Conservation (phyloP, 1,284 basidiomycete genomes). For the Boletus sp. region DNA sequence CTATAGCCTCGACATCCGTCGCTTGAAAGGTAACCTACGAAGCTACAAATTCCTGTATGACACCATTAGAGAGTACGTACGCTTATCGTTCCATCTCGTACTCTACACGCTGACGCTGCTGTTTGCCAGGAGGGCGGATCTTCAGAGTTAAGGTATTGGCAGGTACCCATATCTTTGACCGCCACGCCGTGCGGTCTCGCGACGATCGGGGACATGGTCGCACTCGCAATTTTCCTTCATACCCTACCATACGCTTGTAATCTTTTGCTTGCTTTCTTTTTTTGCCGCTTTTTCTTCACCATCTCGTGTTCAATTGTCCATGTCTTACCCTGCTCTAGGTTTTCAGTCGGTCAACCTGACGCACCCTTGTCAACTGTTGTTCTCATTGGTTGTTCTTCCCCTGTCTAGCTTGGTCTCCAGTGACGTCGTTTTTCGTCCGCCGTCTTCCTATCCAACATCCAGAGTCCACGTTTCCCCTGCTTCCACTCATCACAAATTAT, state of each 20-base stretch:
- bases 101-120: constrained; percentile 14
- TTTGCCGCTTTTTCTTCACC: neutral
- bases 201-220: constrained; percentile 1
- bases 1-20: constrained; percentile 84
- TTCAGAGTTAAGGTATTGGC: constrained; percentile 37
- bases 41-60: constrained; percentile 95
- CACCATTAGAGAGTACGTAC: constrained; percentile 77
- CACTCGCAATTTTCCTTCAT: constrained; percentile 17
- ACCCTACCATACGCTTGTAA: constrained; percentile 31
- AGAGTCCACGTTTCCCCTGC: constrained; percentile 1
- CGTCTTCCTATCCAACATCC: neutral
- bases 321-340: constrained; percentile 21
- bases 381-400: constrained; percentile 16
- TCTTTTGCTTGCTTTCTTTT: constrained; percentile 9
- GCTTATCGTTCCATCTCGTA: constrained; percentile 7
- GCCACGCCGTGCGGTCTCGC: constrained; percentile 2
- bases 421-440: neutral
- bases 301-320: constrained; percentile 17
- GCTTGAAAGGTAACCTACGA: constrained; percentile 88
- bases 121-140: constrained; percentile 40
- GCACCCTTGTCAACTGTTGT: constrained; percentile 19
- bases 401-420: neutral
- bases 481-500: constrained; percentile 21
- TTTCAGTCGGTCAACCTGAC: constrained; percentile 20
- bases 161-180: constrained; percentile 22